These are phyloP conservation scores for Neurospora discreta DNA, from an alignment of 495 filamentous ascomycete genomes.

Conservation along the genomic window DNA sequence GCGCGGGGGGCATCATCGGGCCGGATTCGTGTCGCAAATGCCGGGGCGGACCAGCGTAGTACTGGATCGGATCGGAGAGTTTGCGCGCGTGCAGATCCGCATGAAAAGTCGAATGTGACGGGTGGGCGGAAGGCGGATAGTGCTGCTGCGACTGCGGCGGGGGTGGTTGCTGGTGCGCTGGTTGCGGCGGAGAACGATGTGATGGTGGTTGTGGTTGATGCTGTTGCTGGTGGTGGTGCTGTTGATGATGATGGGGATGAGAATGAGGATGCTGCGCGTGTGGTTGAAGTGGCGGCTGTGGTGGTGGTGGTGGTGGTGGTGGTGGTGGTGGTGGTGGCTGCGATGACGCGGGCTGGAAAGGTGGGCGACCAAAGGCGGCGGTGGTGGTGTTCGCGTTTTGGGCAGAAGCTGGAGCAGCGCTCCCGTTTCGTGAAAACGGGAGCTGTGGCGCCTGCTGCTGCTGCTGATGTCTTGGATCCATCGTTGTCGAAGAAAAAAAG, in stretches of 20 bases:
- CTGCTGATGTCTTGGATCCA: slow-evolving; percentile 31
- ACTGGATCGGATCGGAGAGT: slow-evolving; percentile 34
- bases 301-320: slow-evolving; percentile 8
- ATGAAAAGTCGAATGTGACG: slow-evolving; percentile 12
- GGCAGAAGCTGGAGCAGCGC: slow-evolving; percentile 8
- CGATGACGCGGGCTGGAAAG: slow-evolving; percentile 18
- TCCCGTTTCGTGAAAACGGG: slow-evolving; percentile 30
- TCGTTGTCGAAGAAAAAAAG: slow-evolving; percentile 7
- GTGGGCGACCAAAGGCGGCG: slow-evolving; percentile 23
- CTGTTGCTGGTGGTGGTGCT: slow-evolving; percentile 10
- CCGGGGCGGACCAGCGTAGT: slow-evolving; percentile 29
- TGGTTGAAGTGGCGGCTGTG: slow-evolving; percentile 21
- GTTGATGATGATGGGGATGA: slow-evolving; percentile 11
- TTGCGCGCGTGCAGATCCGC: slow-evolving; percentile 38
- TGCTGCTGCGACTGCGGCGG: background rate
- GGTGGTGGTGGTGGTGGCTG: background rate
- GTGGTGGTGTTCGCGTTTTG: slow-evolving; percentile 1
- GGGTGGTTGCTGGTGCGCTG: background rate
- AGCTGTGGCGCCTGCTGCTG: slow-evolving; percentile 20
- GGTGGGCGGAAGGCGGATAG: slow-evolving; percentile 7
- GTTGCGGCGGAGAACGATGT: slow-evolving; percentile 1
- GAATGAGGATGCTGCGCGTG: slow-evolving; percentile 6
- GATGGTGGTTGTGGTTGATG: slow-evolving; percentile 13
- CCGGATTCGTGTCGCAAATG: slow-evolving; percentile 36
- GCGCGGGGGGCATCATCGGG: slow-evolving; percentile 30